Evolutionary conservation across 2,329 filamentous ascomycete genomes (phyloP), one percentile per base, ranked within the genome.

Genomic region (Coniochaeta sp.): DNA sequence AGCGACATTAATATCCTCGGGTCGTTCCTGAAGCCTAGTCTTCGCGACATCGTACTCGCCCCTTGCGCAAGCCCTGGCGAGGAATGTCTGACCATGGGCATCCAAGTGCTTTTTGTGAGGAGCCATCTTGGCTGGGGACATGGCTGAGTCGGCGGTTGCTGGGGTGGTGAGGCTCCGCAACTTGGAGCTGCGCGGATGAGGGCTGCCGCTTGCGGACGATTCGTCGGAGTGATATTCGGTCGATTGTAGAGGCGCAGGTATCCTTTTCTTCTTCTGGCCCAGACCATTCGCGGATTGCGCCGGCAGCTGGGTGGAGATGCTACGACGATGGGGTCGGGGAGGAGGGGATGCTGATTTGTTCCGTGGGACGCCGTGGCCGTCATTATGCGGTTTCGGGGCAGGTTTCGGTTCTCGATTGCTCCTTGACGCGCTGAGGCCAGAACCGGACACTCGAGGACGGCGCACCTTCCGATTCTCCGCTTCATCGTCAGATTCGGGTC

Each of bases 41-140:
- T 88, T 91, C 14, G 89, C 91, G 9, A 77, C 75, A 1, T 92
- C 88, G 51, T 94, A 80, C 63, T 95, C 89, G 49, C 91, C 90
- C 59, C 86, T 85, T 32, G 91, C 89, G 67, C 91, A 95, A 26
- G 92, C 91, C 57, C 91, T 84, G n/a, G 92, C 91, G 22, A 99
- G 76, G 50, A 87, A 81, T 4, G 94, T 99, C 59, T 95, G 87
- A 20, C 94, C 94, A 65, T 95, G 95, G 51, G 90, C 88, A 69
- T 97, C 94, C 20, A 92, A 83, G 63, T 92, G 87, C 60, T 94
- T 92, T 67, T 92, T 95, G 64, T 89, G 87, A 2, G 82, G 81
- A 0, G 71, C 72, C 67, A 89, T 82, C 60, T 87, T 84, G 59
- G 83, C 79, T 53, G 87, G 78, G 48, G 89, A 83, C 59, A 84